A percentile compares a stretch with the other conserved stretches of the same genome.
phyloP scores from a whole-genome alignment of 441 rosid species.

The Adansonia gregorii region DNA sequence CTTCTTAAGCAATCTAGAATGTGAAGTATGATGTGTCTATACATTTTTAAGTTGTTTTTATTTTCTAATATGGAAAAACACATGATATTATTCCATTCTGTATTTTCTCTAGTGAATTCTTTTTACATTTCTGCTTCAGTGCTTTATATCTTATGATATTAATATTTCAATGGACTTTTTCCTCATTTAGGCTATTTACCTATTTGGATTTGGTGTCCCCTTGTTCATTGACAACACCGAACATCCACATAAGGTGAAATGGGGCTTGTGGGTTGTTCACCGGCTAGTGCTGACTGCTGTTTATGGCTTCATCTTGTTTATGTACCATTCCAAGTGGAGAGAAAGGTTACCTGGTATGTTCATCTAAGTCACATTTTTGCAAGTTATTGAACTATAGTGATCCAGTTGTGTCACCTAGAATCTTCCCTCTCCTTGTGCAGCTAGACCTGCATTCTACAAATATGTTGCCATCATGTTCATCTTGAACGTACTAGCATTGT shows the following conservation, averaged over 20 bases:
- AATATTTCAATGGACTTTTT: constrained; percentile 10
- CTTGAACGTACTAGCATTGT: constrained; percentile 61
- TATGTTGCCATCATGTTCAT: constrained; percentile 64
- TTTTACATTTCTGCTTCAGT: background rate
- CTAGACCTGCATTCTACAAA: constrained; percentile 88
- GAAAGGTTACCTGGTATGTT: constrained; percentile 82
- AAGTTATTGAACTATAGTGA: background rate
- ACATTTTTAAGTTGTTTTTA: background rate
- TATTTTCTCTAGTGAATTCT: background rate
- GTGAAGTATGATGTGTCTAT: background rate
- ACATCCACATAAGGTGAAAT: constrained; percentile 52
- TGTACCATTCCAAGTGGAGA: constrained; percentile 85
- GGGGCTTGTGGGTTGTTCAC: constrained; percentile 84
- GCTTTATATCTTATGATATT: background rate
- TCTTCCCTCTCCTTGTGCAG: constrained; percentile 45
- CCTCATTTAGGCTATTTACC: constrained; percentile 61
- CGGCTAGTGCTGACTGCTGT: constrained; percentile 79
- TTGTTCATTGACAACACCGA: constrained; percentile 69
- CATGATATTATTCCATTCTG: background rate
- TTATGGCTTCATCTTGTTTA: constrained; percentile 68
- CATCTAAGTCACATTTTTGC: constrained; percentile 6
- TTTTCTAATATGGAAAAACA: background rate
- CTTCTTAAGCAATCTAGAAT: background rate
- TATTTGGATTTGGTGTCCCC: constrained; percentile 80
- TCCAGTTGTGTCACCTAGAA: background rate